Conservation (phyloP, 371 early-diverging fungal genomes). For the Mycotypha africana region DNA sequence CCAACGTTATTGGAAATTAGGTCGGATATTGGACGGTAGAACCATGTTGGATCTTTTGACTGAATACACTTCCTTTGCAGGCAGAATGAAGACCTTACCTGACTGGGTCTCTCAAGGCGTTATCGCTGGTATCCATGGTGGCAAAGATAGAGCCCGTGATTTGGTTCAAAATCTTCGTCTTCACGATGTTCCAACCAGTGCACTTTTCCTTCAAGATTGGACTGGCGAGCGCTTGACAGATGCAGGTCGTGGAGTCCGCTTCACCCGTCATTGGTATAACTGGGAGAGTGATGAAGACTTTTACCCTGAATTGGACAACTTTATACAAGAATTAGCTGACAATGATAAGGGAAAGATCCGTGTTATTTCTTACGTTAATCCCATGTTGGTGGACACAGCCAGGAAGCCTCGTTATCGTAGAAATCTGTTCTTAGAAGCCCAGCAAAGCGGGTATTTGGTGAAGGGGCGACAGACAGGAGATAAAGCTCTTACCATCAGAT, state of each 20-base stretch:
- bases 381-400: slow-evolving; percentile 25
- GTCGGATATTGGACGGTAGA: slow-evolving; percentile 37
- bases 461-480: slow-evolving; percentile 2
- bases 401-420: slow-evolving; percentile 18
- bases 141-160: slow-evolving; percentile 27
- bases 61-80: slow-evolving; percentile 41
- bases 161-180: slow-evolving; percentile 22
- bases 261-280: slow-evolving; percentile 44
- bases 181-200: slow-evolving; percentile 32
- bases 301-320: slow-evolving; percentile 40
- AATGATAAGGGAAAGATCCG: slow-evolving; percentile 18
- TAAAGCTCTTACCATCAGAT: slow-evolving; percentile 10
- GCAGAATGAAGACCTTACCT: slow-evolving; percentile 44
- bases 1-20: no score
- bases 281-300: slow-evolving; percentile 39
- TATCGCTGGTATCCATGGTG: slow-evolving; percentile 46
- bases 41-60: slow-evolving; percentile 40
- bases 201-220: slow-evolving; percentile 47
- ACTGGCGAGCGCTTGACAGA: slow-evolving; percentile 35
- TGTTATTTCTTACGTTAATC: slow-evolving; percentile 35
- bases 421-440: slow-evolving; percentile 32
- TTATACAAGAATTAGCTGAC: slow-evolving; percentile 22
- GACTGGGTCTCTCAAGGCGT: slow-evolving; percentile 43
- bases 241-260: slow-evolving; percentile 10
- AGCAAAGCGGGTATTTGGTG: slow-evolving; percentile 28